Base-by-base conservation (phyloP, 768 basidiomycete genomes). In the Plicaturopsis crispa region DNA sequence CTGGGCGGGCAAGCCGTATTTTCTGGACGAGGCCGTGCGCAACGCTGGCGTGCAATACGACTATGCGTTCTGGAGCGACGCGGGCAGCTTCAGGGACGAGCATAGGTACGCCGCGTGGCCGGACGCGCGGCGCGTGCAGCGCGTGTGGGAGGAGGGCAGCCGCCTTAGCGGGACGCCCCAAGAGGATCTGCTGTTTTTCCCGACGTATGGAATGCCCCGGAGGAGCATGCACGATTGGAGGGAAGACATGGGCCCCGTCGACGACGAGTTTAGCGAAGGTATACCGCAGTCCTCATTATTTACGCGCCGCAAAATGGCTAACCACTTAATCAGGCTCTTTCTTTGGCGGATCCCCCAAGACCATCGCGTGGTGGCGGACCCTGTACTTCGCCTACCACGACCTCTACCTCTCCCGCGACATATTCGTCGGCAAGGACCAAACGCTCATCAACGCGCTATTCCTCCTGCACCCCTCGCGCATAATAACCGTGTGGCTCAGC, bases 51-150 rank as follows among this genome's bases (percentile, higher is more conserved):
- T 57, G 42, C 38, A 49, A 7, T 76, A 72, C 41, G 65, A 72
- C 17, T 78, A 73, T 52, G 70, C 65, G 1, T 78, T 79, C 44
- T 79, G 75, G 76, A 64, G 56, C 24, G 75, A 78, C 44, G 73
- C 75, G 2, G 74, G 70, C 5, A 70, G 71, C 42, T 74, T 79
- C 46, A 51, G 73, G 11, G 39, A 50, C 14, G 47, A 56, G 1
- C 72, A 77, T 52, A 42, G 42, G 10, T 78, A 70, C 47, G 40
- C 39, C 4, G 31, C 24, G n/a, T 79, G 77, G 77, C 77, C 75
- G 3, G 63, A 69, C 43, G 48, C 55, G 3, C 41, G 21, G 8
- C 55, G 69, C 11, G 59, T 75, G 2, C 52, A 63, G 18, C 43
- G 62, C 22, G 45, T 73, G 2, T 75, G 65, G 60, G 36, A 59